Conservation (phyloP, 2,329 filamentous ascomycete species). For the Trichoderma semiorbis region DNA sequence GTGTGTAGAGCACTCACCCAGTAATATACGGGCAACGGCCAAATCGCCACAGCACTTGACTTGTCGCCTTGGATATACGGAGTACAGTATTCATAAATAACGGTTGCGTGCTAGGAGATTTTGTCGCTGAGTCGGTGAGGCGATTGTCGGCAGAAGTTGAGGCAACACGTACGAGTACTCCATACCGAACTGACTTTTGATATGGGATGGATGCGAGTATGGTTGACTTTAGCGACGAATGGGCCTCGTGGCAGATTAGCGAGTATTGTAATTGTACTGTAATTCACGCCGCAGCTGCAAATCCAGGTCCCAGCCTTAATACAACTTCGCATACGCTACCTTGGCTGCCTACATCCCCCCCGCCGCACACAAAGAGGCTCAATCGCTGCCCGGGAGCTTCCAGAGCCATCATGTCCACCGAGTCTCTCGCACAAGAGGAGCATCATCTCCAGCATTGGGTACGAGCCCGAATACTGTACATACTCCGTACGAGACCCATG, state of each 20-base stretch:
- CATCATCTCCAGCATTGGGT: not conserved
- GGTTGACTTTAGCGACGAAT: not conserved
- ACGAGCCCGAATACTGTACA: not conserved
- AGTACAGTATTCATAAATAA: not conserved
- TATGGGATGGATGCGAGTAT: not conserved
- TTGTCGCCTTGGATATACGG: not conserved
- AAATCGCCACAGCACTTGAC: constrained; percentile 6
- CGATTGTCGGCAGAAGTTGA: not conserved
- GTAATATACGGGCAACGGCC: constrained; percentile 11
- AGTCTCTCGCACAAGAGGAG: not conserved
- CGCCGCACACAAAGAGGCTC: not conserved
- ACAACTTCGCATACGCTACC: not conserved
- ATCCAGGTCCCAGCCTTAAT: not conserved
- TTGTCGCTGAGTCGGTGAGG: not conserved
- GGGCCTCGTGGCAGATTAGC: not conserved
- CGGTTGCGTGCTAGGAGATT: not conserved
- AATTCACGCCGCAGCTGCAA: not conserved
- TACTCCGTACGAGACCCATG: not conserved
- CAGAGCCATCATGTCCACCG: not conserved
- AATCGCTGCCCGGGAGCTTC: not conserved
- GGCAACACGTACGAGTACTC: not conserved
- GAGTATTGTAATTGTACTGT: not conserved
- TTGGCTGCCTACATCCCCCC: not conserved
- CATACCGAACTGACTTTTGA: not conserved
- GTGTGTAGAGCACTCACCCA: constrained; percentile 13